These are phyloP conservation scores for Metschnikowia drakensbergensis DNA, from an alignment of 805 yeast species.

Conservation along the genomic window DNA sequence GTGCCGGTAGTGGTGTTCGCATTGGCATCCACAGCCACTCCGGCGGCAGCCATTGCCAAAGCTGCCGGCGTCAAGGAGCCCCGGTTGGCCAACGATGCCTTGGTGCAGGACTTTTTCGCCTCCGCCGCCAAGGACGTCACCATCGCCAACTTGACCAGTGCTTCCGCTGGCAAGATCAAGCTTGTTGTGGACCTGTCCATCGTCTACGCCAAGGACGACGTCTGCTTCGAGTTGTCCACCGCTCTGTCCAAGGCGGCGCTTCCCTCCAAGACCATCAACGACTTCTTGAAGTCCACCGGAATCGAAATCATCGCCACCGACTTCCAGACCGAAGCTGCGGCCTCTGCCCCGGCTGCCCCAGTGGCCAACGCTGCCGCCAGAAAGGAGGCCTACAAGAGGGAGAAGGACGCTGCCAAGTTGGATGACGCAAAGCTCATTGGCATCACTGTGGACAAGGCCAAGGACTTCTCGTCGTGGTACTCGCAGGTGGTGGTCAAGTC, in stretches of 20 bases:
- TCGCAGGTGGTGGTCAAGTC: constrained; percentile 94
- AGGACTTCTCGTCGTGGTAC: constrained; percentile 96
- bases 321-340: constrained; percentile 42
- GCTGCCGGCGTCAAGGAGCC: constrained; percentile 77
- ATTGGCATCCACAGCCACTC: constrained; percentile 63
- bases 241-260: constrained; percentile 50
- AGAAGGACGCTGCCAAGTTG: constrained; percentile 50
- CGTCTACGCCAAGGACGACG: constrained; percentile 35
- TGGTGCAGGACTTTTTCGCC: constrained; percentile 61
- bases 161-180: constrained; percentile 53
- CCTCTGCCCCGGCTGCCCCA: constrained; percentile 26
- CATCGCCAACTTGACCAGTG: constrained; percentile 46
- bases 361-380: constrained; percentile 18
- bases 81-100: constrained; percentile 79
- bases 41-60: constrained; percentile 59
- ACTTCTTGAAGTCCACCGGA: constrained; percentile 46
- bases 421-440: constrained; percentile 92
- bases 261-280: constrained; percentile 44
- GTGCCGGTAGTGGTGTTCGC: constrained; percentile 82
- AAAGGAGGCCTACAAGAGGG: constrained; percentile 32
- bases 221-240: constrained; percentile 45
- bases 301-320: constrained; percentile 55
- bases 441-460: constrained; percentile 87
- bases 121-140: constrained; percentile 59
- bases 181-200: constrained; percentile 55